Evolutionary conservation across 2,329 filamentous ascomycete species (phyloP).

Genomic region (Trichophyton rubrum): DNA sequence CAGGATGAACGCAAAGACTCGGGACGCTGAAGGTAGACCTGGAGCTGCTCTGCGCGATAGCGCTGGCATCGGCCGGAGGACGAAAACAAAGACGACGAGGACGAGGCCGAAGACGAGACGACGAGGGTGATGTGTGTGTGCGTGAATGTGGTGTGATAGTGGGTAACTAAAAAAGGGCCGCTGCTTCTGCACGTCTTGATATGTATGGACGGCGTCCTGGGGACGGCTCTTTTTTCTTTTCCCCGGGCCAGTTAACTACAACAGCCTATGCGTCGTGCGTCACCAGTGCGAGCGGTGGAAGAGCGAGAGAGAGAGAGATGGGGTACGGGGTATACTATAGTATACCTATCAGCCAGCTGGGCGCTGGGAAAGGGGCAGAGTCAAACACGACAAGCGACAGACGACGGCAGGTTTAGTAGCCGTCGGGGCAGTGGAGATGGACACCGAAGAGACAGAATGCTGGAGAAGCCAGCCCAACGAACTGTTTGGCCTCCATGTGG

Average conservation of each 20-base stretch:
- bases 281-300: not conserved
- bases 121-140: not conserved
- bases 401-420: not conserved
- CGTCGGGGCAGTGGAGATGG: not conserved
- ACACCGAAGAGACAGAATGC: not conserved
- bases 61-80: not conserved
- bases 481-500: constrained; percentile 2
- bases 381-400: not conserved
- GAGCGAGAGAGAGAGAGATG: not conserved
- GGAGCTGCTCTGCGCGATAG: not conserved
- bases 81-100: not conserved
- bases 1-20: not conserved
- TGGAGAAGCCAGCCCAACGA: constrained; percentile 1
- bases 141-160: too few relatives aligned
- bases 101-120: not conserved
- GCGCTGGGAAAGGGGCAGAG: too few relatives aligned
- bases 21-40: not conserved
- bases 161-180: not conserved
- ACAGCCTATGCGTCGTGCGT: not conserved
- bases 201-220: not conserved
- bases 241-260: not conserved
- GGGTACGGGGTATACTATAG: too few relatives aligned
- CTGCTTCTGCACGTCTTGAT: not conserved
- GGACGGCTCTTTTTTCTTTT: not conserved
- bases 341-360: too few relatives aligned